Conservation (phyloP, 768 basidiomycete species). For the Solioccasus polychromus region DNA sequence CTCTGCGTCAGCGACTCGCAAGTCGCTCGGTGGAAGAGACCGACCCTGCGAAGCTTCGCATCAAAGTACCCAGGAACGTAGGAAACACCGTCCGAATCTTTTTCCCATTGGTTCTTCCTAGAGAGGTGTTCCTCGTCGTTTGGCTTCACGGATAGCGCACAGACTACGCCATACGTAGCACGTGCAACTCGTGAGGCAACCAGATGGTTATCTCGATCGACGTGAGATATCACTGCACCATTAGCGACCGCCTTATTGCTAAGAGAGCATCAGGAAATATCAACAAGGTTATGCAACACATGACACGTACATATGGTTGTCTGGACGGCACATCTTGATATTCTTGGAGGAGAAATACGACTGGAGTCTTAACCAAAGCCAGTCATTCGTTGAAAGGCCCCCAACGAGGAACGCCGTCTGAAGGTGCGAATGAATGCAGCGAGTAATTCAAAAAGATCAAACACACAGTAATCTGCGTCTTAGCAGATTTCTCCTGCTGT, state of each 20-base stretch:
- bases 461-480: constrained; percentile 1
- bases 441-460: background rate
- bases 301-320: constrained; percentile 8
- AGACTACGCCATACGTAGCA: constrained; percentile 8
- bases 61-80: constrained; percentile 17
- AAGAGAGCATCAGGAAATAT: background rate
- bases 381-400: constrained; percentile 5
- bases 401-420: constrained; percentile 17
- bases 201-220: background rate
- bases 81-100: constrained; percentile 1
- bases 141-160: background rate
- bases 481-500: constrained; percentile 1
- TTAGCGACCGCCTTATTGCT: constrained; percentile 13
- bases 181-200: constrained; percentile 5
- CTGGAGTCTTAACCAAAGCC: constrained; percentile 8
- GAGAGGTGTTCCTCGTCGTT: constrained; percentile 4
- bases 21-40: background rate
- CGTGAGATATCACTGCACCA: constrained; percentile 4
- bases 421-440: background rate
- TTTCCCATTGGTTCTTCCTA: constrained; percentile 12
- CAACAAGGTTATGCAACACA: background rate
- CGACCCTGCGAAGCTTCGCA: constrained; percentile 9
- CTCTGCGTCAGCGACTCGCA: background rate
- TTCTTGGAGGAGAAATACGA: constrained; percentile 5
- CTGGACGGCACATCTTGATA: constrained; percentile 5